Percentiles rank a stretch among this genome's conserved stretches.
Conservation (phyloP, 805 yeast species). For the Saccharomycopsis babjevae region DNA sequence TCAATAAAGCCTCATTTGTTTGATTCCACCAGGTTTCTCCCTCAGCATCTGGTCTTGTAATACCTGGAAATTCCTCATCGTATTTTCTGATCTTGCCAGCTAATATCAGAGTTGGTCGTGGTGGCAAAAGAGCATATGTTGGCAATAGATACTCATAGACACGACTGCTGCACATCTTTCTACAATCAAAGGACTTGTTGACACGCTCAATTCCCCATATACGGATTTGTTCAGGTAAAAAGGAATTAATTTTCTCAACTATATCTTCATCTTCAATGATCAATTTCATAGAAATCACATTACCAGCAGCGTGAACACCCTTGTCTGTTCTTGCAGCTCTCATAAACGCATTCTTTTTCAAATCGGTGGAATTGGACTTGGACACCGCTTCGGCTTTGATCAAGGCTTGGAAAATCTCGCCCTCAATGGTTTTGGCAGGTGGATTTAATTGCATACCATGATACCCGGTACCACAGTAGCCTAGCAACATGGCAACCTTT, state of each 20-base stretch:
- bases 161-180: slow-evolving; percentile 93
- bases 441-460: slow-evolving; percentile 95
- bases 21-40: slow-evolving; percentile 65
- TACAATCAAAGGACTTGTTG: slow-evolving; percentile 85
- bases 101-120: slow-evolving; percentile 67
- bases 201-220: slow-evolving; percentile 90
- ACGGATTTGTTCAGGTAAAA: slow-evolving; percentile 77
- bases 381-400: slow-evolving; percentile 83
- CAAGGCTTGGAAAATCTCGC: slow-evolving; percentile 75
- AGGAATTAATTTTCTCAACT: slow-evolving; percentile 58
- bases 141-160: slow-evolving; percentile 91
- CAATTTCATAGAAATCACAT: slow-evolving; percentile 74
- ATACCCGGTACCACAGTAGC: slow-evolving; percentile 94
- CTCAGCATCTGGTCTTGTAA: slow-evolving; percentile 53
- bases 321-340: slow-evolving; percentile 86
- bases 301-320: slow-evolving; percentile 97
- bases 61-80: slow-evolving; percentile 45
- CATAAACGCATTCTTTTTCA: slow-evolving; percentile 80
- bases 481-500: slow-evolving; percentile 83
- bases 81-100: slow-evolving; percentile 49
- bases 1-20: slow-evolving; percentile 30
- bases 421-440: slow-evolving; percentile 81
- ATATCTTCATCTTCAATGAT: slow-evolving; percentile 59
- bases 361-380: slow-evolving; percentile 75
- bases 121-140: slow-evolving; percentile 80